phyloP scores from a whole-genome alignment of 352 stramenopile genomes.

The Pythium volutum region DNA sequence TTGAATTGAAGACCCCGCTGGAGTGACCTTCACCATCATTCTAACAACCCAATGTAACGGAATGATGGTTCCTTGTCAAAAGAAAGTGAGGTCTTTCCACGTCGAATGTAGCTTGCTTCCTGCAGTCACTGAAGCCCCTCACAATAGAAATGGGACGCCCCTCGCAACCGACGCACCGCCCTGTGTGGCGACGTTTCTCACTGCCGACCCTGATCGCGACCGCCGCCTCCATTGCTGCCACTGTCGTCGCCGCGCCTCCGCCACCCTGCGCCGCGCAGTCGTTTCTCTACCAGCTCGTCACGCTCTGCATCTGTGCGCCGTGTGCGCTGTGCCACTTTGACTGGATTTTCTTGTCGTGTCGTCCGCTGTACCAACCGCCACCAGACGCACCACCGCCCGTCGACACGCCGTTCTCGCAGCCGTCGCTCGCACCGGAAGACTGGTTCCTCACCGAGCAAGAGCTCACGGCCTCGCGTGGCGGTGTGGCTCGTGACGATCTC shows the following conservation, averaged over 20 bases:
- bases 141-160: background rate
- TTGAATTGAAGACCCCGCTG: background rate
- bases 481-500: slow-evolving; percentile 41
- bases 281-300: slow-evolving; percentile 23
- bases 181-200: background rate
- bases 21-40: slow-evolving; percentile 1
- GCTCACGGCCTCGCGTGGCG: slow-evolving; percentile 47
- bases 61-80: background rate
- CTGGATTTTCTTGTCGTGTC: slow-evolving; percentile 19
- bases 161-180: background rate
- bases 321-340: slow-evolving; percentile 37
- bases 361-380: slow-evolving; percentile 3
- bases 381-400: slow-evolving; percentile 1
- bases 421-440: slow-evolving; percentile 2
- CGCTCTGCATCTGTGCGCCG: slow-evolving; percentile 39
- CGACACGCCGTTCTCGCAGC: slow-evolving; percentile 29
- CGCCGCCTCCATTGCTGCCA: no score
- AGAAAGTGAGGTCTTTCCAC: background rate
- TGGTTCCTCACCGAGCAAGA: slow-evolving; percentile 71
- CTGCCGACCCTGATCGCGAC: background rate
- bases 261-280: slow-evolving; percentile 11
- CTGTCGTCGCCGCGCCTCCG: background rate
- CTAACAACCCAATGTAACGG: background rate
- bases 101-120: background rate
- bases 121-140: background rate